Conservation (phyloP, 2,329 filamentous ascomycete species). For the Aspergillus neoniger region DNA sequence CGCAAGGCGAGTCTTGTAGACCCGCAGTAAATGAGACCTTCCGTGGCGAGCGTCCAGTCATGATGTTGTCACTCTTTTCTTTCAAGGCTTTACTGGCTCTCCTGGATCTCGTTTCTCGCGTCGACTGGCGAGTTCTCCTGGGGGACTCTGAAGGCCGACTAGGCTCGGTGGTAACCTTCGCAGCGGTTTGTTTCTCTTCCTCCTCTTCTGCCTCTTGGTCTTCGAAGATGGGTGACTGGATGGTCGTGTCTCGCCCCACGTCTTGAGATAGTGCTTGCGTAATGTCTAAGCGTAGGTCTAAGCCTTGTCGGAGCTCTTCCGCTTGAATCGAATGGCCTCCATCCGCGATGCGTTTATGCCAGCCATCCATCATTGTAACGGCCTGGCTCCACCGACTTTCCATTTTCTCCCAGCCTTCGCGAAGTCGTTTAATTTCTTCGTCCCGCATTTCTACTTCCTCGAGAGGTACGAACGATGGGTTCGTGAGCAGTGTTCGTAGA, state of each 20-base stretch:
- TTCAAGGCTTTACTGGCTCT: slow-evolving; percentile 34
- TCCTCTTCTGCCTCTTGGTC: slow-evolving; percentile 33
- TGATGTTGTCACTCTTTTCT: slow-evolving; percentile 41
- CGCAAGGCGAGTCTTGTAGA: slow-evolving; percentile 30
- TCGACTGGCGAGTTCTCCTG: not conserved
- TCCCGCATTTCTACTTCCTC: slow-evolving; percentile 94
- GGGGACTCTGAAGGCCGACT: not conserved
- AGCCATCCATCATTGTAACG: slow-evolving; percentile 85
- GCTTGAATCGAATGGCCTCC: slow-evolving; percentile 45
- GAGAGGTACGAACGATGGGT: slow-evolving; percentile 92
- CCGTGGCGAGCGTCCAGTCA: slow-evolving; percentile 32
- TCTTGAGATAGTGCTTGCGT: slow-evolving; percentile 22
- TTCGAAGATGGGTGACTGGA: slow-evolving; percentile 36
- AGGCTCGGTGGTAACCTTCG: not conserved
- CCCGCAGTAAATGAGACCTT: slow-evolving; percentile 44
- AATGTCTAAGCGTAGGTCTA: slow-evolving; percentile 39
- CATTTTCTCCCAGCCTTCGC: slow-evolving; percentile 90
- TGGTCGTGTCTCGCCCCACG: slow-evolving; percentile 22
- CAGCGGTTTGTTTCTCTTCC: slow-evolving; percentile 22
- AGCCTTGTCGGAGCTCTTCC: slow-evolving; percentile 46
- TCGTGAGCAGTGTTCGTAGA: slow-evolving; percentile 80
- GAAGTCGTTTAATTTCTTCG: slow-evolving; percentile 80
- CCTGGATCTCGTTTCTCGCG: slow-evolving; percentile 16
- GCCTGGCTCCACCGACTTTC: slow-evolving; percentile 88
- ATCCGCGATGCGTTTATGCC: slow-evolving; percentile 74